Evolutionary conservation across 306 rosid species (phyloP).

Genomic region (Castanea crenata): DNA sequence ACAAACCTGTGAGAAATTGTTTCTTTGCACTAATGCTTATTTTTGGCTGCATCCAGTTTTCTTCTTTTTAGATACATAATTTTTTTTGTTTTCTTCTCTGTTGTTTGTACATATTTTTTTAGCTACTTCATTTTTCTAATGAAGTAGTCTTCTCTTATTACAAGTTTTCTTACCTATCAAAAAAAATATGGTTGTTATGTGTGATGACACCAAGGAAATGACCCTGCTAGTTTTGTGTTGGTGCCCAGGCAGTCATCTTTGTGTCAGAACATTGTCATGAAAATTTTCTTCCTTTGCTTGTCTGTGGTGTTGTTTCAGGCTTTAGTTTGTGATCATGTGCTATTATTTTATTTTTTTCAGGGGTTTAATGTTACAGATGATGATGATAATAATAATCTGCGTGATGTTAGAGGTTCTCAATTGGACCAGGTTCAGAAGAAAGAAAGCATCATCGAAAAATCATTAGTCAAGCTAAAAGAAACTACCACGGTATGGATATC

Average conservation of each 20-base stretch:
- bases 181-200: background rate
- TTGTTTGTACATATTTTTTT: too few species aligned
- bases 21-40: background rate
- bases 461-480: conserved; percentile 76
- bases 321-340: conserved; percentile 19
- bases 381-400: conserved; percentile 33
- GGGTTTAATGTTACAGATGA: conserved; percentile 50
- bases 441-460: conserved; percentile 64
- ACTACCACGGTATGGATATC: conserved; percentile 63
- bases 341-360: conserved; percentile 31
- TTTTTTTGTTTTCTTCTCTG: too few species aligned
- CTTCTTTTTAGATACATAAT: too few species aligned
- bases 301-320: background rate
- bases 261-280: background rate
- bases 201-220: background rate
- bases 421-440: conserved; percentile 59
- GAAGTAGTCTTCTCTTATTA: too few species aligned
- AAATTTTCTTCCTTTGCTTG: background rate
- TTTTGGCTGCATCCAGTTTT: too few species aligned
- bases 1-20: background rate
- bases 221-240: background rate
- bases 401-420: conserved; percentile 40
- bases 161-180: too few species aligned
- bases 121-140: too few species aligned
- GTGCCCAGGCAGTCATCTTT: background rate